These are phyloP conservation scores for Boeremia exigua DNA, from an alignment of 2,329 filamentous ascomycete species.

Conservation along the genomic window DNA sequence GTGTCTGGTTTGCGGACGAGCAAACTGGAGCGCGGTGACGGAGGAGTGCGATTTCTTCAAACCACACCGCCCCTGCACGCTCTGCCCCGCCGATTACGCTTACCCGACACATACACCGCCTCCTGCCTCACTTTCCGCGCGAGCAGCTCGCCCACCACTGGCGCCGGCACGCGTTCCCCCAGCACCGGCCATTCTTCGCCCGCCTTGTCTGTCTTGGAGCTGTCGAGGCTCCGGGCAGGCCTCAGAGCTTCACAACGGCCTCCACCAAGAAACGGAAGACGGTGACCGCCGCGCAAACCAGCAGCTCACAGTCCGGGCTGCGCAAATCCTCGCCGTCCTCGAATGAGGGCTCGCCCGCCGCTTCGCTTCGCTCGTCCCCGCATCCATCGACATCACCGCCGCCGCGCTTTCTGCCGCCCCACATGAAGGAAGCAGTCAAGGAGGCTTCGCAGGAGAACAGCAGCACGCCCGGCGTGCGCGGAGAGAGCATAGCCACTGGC, in stretches of 20 bases:
- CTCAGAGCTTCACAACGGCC: slow-evolving; percentile 48
- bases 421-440: slow-evolving; percentile 60
- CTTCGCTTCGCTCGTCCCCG: slow-evolving; percentile 47
- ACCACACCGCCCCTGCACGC: slow-evolving; percentile 27
- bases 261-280: slow-evolving; percentile 57
- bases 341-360: slow-evolving; percentile 42
- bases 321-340: slow-evolving; percentile 32
- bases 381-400: slow-evolving; percentile 46
- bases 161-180: slow-evolving; percentile 24
- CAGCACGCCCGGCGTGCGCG: slow-evolving; percentile 30
- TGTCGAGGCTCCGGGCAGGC: slow-evolving; percentile 48
- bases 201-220: slow-evolving; percentile 44
- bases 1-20: slow-evolving; percentile 6
- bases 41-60: slow-evolving; percentile 14
- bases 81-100: slow-evolving; percentile 32
- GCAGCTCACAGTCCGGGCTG: slow-evolving; percentile 9
- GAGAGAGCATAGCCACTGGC: slow-evolving; percentile 47
- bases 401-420: slow-evolving; percentile 61
- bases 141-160: slow-evolving; percentile 16
- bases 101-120: slow-evolving; percentile 23
- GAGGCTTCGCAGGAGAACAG: slow-evolving; percentile 41
- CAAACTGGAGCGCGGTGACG: slow-evolving; percentile 17
- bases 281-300: slow-evolving; percentile 39
- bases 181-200: slow-evolving; percentile 11
- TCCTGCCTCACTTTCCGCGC: slow-evolving; percentile 12